A percentile compares a stretch with the other conserved stretches of the same genome.
These are phyloP conservation scores for Halophytophthora polymorphica DNA, from an alignment of 352 stramenopile genomes.

Conservation along the genomic window DNA sequence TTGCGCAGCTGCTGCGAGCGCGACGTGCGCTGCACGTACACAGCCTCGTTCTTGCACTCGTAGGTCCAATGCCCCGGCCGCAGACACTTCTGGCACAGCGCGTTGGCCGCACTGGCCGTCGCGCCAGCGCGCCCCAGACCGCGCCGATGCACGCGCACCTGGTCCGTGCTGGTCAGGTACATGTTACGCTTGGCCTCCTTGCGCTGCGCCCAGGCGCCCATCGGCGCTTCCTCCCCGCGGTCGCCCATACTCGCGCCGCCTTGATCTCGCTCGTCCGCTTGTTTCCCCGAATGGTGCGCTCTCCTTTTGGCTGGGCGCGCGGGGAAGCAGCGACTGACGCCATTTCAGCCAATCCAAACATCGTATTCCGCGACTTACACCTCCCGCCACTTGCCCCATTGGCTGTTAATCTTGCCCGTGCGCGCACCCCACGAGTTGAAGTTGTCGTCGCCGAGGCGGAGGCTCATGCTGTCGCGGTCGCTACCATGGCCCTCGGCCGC, in stretches of 20 bases:
- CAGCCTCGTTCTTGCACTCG: slow-evolving; percentile 84
- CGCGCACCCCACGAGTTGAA: slow-evolving; percentile 13
- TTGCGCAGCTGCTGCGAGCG: slow-evolving; percentile 79
- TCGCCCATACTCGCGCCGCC: slow-evolving; percentile 24
- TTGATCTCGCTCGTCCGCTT: not conserved
- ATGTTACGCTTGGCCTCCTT: slow-evolving; percentile 80
- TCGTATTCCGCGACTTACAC: slow-evolving; percentile 1
- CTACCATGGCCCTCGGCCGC: not conserved
- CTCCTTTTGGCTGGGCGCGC: not conserved
- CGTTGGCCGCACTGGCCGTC: slow-evolving; percentile 18
- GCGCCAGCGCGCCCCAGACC: slow-evolving; percentile 14
- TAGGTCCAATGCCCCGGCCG: slow-evolving; percentile 80
- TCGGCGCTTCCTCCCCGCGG: slow-evolving; percentile 32
- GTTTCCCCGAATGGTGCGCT: not conserved
- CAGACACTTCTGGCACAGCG: slow-evolving; percentile 85
- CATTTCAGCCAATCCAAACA: not conserved
- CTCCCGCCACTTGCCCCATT: slow-evolving; percentile 15
- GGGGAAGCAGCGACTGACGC: slow-evolving; percentile 2
- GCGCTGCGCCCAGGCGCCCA: slow-evolving; percentile 62
- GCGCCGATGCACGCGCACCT: slow-evolving; percentile 58
- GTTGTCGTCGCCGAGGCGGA: slow-evolving; percentile 11
- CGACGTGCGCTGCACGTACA: slow-evolving; percentile 77
- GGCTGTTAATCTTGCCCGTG: slow-evolving; percentile 9
- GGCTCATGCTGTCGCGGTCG: not conserved
- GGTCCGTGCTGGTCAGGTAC: slow-evolving; percentile 80